Evolutionary conservation across 2,329 filamentous ascomycete species (phyloP), one percentile per base, ranked within the genome.

Genomic region (Cladosporium sp.): DNA sequence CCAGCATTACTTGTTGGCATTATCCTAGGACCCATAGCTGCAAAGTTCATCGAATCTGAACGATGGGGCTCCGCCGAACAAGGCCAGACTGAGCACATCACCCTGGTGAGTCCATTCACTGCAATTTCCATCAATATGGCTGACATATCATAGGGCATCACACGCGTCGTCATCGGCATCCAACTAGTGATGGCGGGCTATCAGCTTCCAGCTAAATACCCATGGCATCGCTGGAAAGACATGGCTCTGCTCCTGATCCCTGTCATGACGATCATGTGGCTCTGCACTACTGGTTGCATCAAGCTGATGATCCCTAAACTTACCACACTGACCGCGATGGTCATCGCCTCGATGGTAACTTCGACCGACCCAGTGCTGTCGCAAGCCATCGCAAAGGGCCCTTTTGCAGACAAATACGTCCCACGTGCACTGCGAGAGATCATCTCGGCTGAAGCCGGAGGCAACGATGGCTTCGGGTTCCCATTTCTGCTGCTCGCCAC

Each of bases 121-220:
- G 44, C 44, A 10, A 12, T 10, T 18, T 35, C 12, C 18, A 18
- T 50, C 12, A 49, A 37, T n/a, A n/a, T 35, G 5, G 59, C 59
- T 62, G 12, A 62, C 59, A 46, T 35, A n/a, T 10, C 16, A 28
- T 11, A 62, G 59, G 89, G 90, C 76, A 96, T 96, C 78, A 89
- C 89, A 0, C 87, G 93, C 46, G 84, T 96, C 0, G 92, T 96
- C 0, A 86, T 96, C 0, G 92, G 92, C 5, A 90, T 96, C 0
- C 93, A 96, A 78, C 85, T 96, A 11, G 91, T 96, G 12, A 83
- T 96, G 10, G 92, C 92, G 0, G 93, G 93, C 5, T 87, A 96
- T 0, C 92, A 96, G 75, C 83, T 96, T 3, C 92, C 92, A 0
- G 90, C 87, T 72, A 88, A 89, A 64, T 96, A 96, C 72, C 81